A percentile compares a stretch with the other conserved stretches of the same genome.
Conservation (phyloP, 2,329 filamentous ascomycete genomes). For the Raffaelea ambrosiae region DNA sequence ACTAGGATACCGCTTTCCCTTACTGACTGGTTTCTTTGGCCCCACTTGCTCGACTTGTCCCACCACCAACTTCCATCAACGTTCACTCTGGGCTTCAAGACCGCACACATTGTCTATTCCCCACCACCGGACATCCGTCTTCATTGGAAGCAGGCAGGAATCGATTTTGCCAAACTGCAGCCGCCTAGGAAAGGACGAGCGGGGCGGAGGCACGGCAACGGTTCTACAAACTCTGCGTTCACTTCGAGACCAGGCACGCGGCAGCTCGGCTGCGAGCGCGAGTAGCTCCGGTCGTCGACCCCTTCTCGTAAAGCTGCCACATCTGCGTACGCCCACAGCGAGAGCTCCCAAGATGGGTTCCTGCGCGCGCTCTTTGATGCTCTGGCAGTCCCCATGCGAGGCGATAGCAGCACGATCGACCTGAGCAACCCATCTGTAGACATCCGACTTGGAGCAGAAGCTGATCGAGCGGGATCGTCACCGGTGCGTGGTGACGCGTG, state of each 20-base stretch:
- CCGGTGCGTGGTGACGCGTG: conserved; percentile 19
- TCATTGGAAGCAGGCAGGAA: no score
- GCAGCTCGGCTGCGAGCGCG: not conserved
- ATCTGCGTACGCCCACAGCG: not conserved
- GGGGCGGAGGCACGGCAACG: not conserved
- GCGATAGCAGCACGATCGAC: not conserved
- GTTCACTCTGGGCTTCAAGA: no score
- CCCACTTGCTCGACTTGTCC: no score
- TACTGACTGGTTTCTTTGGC: no score
- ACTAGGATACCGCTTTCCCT: no score
- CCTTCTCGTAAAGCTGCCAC: not conserved
- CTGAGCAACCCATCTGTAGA: not conserved
- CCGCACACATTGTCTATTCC: no score
- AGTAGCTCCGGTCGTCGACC: not conserved
- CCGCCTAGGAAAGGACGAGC: no score
- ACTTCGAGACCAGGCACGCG: not conserved
- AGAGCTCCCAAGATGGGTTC: not conserved
- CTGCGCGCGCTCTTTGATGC: not conserved
- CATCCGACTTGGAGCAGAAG: conserved; percentile 6
- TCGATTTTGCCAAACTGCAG: no score
- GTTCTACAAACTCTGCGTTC: not conserved
- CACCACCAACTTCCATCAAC: no score
- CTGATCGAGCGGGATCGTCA: conserved; percentile 20
- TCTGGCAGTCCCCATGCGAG: not conserved
- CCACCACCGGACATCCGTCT: no score